Evolutionary conservation across 1,284 basidiomycete genomes (phyloP).

Genomic region (Ganoderma boninense): DNA sequence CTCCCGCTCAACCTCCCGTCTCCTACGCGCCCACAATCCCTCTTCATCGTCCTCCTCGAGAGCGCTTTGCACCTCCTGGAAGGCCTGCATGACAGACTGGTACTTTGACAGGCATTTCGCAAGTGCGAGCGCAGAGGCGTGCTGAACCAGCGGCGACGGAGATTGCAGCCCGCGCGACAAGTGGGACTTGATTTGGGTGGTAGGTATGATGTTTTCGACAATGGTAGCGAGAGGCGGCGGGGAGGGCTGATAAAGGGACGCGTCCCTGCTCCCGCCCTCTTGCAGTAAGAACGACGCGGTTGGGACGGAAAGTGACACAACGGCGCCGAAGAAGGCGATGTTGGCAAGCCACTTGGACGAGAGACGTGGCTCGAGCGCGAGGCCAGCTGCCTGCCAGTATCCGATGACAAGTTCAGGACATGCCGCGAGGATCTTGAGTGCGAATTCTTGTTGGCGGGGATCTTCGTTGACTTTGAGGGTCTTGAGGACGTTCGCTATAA

Average conservation of each 20-base stretch:
- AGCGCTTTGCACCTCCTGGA: slow-evolving; percentile 58
- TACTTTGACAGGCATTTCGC: slow-evolving; percentile 80
- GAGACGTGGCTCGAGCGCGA: slow-evolving; percentile 87
- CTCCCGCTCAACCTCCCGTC: slow-evolving; percentile 77
- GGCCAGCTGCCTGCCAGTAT: slow-evolving; percentile 80
- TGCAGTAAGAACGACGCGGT: slow-evolving; percentile 65
- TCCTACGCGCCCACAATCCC: slow-evolving; percentile 75
- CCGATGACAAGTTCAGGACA: slow-evolving; percentile 90
- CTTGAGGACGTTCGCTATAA: slow-evolving; percentile 80
- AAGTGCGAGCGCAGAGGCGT: slow-evolving; percentile 80
- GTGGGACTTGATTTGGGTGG: slow-evolving; percentile 71
- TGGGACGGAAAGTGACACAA: slow-evolving; percentile 83
- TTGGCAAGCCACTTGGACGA: slow-evolving; percentile 92
- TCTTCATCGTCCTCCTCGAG: slow-evolving; percentile 68
- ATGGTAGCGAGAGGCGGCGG: slow-evolving; percentile 78
- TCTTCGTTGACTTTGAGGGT: slow-evolving; percentile 86
- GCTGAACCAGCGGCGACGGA: slow-evolving; percentile 79
- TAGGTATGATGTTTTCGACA: slow-evolving; percentile 82
- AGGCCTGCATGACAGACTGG: slow-evolving; percentile 57
- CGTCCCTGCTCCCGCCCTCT: slow-evolving; percentile 39
- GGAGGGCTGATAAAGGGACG: slow-evolving; percentile 60
- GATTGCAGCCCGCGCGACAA: slow-evolving; percentile 84
- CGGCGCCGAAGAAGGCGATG: slow-evolving; percentile 80
- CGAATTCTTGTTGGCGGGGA: slow-evolving; percentile 85
- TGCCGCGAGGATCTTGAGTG: slow-evolving; percentile 77